Evolutionary conservation across 176 grass and related monocot species (phyloP).

Genomic region (Musa acuminata): DNA sequence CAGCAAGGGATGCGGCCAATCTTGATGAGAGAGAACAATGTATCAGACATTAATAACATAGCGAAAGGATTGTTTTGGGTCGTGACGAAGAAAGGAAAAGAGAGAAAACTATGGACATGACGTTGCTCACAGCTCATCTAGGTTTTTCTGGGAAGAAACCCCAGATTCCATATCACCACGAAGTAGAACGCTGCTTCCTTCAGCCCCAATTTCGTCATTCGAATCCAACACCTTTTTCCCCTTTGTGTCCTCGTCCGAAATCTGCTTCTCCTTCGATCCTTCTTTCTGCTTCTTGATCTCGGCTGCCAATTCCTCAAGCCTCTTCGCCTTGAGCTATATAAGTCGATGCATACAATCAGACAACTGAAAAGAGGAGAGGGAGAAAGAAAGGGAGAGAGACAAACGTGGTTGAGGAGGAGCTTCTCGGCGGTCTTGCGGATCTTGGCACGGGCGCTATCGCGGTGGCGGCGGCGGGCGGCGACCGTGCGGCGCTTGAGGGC

Average conservation of each 20-base stretch:
- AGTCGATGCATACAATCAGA: not conserved
- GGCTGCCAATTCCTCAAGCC: conserved; percentile 78
- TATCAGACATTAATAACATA: conserved; percentile 25
- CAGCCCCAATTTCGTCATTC: conserved; percentile 4
- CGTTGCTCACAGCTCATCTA: conserved; percentile 76
- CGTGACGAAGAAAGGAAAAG: conserved; percentile 6
- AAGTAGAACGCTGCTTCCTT: conserved; percentile 17
- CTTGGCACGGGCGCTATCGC: conserved; percentile 76
- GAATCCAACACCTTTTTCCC: conserved; percentile 15
- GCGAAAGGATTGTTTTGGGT: conserved; percentile 1
- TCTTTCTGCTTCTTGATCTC: conserved; percentile 56
- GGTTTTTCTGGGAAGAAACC: conserved; percentile 34
- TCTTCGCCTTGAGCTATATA: conserved; percentile 76
- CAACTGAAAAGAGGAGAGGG: not conserved
- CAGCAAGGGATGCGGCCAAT: conserved; percentile 79
- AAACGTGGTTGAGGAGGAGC: conserved; percentile 72
- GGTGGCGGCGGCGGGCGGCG: conserved; percentile 65
- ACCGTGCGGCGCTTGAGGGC: conserved; percentile 70
- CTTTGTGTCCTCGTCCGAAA: conserved; percentile 14
- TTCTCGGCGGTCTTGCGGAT: conserved; percentile 95
- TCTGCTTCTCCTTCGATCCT: conserved; percentile 45
- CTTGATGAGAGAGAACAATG: conserved; percentile 28
- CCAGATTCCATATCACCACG: conserved; percentile 7
- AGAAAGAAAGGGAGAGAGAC: not conserved
- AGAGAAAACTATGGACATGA: not conserved